phyloP scores from a whole-genome alignment of 306 rosid genomes.

The Arachis stenosperma region DNA sequence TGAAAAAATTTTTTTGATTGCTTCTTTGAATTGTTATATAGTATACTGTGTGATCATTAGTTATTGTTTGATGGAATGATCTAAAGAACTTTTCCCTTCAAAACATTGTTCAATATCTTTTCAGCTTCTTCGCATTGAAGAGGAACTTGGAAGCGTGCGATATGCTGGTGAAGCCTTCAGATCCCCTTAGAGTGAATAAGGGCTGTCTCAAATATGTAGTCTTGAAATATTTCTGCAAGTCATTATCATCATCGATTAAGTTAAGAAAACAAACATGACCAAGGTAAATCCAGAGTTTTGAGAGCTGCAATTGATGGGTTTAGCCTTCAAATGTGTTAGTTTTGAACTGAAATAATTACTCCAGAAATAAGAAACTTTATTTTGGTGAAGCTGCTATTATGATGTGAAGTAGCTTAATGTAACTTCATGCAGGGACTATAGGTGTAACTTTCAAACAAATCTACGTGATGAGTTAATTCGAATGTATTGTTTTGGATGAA shows the following conservation, averaged over 20 bases:
- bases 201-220: not conserved
- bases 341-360: slow-evolving; percentile 28
- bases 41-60: not conserved
- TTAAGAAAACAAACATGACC: slow-evolving; percentile 15
- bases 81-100: slow-evolving; percentile 11
- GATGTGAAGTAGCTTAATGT: slow-evolving; percentile 26
- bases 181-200: slow-evolving; percentile 57
- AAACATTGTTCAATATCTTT: slow-evolving; percentile 36
- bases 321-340: slow-evolving; percentile 27
- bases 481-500: not conserved
- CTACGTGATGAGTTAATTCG: not conserved
- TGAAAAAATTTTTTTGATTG: not conserved
- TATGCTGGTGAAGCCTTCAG: slow-evolving; percentile 96
- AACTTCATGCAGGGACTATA: slow-evolving; percentile 26
- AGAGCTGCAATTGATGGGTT: not conserved
- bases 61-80: slow-evolving; percentile 16
- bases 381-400: slow-evolving; percentile 28
- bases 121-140: slow-evolving; percentile 98
- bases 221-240: slow-evolving; percentile 6
- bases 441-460: not conserved
- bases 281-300: slow-evolving; percentile 39
- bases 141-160: slow-evolving; percentile 88
- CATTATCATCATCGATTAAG: slow-evolving; percentile 15
- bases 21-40: not conserved
- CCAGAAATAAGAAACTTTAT: slow-evolving; percentile 2